phyloP scores from a whole-genome alignment of 2,329 filamentous ascomycete genomes.

The Chalaropsis ovoidea region DNA sequence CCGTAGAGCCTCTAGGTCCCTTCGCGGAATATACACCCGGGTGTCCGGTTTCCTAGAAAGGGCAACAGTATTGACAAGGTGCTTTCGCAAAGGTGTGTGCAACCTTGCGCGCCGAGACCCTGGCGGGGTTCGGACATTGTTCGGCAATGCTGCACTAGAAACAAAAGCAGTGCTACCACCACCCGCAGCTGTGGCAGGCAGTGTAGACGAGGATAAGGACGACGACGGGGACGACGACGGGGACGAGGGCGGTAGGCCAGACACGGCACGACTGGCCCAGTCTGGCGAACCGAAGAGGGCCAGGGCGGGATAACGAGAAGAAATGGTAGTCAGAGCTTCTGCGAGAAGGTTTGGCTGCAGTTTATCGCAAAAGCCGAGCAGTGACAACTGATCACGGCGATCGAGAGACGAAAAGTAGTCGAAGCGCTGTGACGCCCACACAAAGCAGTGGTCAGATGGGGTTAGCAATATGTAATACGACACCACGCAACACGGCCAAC shows the following conservation, averaged over 20 bases:
- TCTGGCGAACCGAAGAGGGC: slow-evolving; percentile 37
- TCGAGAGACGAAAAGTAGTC: slow-evolving; percentile 35
- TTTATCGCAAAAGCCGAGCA: slow-evolving; percentile 37
- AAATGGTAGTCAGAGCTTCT: slow-evolving; percentile 37
- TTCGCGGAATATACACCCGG: slow-evolving; percentile 21
- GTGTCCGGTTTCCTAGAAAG: slow-evolving; percentile 15
- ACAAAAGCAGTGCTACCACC: background rate
- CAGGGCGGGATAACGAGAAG: slow-evolving; percentile 36
- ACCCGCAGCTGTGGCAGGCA: background rate
- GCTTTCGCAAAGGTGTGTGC: slow-evolving; percentile 16
- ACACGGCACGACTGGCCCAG: slow-evolving; percentile 31
- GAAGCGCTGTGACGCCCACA: slow-evolving; percentile 30
- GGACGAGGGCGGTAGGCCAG: background rate
- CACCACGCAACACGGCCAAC: background rate
- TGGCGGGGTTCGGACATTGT: slow-evolving; percentile 14
- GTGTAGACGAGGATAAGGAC: background rate
- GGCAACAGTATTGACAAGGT: slow-evolving; percentile 23
- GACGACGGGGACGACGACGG: background rate
- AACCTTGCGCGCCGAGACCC: slow-evolving; percentile 15
- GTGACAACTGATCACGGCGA: slow-evolving; percentile 35
- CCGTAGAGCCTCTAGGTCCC: slow-evolving; percentile 11
- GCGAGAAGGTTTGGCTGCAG: slow-evolving; percentile 36
- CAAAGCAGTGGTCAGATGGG: slow-evolving; percentile 4
- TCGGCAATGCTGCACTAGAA: background rate
- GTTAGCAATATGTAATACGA: slow-evolving; percentile 20